phyloP scores from a whole-genome alignment of 2,329 filamentous ascomycete genomes.

The Pleochaeta shiraiana region DNA sequence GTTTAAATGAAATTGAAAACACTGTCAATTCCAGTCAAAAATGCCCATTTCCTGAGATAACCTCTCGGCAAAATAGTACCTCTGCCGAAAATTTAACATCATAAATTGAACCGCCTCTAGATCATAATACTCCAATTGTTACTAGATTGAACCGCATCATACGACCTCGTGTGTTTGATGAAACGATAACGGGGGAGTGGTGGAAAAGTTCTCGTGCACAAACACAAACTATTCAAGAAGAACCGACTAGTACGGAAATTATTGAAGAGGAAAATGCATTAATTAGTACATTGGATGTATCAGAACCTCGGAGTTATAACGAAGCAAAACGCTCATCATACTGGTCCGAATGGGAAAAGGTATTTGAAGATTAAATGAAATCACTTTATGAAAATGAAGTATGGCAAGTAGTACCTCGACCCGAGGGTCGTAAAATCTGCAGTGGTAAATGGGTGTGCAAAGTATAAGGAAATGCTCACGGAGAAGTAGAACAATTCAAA shows the following conservation, averaged over 20 bases:
- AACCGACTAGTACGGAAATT: background rate
- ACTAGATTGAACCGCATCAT: conserved; percentile 21
- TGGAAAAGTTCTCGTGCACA: conserved; percentile 24
- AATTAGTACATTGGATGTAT: background rate
- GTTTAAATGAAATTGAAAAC: background rate
- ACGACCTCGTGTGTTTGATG: conserved; percentile 48
- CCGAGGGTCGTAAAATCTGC: background rate
- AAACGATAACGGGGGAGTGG: conserved; percentile 67
- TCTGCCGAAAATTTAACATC: background rate
- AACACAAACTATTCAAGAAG: background rate
- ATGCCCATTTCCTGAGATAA: background rate
- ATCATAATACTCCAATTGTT: background rate
- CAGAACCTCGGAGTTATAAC: background rate
- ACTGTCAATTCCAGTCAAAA: background rate
- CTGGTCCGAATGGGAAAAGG: conserved; percentile 2
- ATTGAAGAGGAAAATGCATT: background rate
- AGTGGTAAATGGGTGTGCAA: conserved; percentile 3
- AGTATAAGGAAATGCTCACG: background rate
- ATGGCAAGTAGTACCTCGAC: background rate
- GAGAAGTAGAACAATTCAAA: background rate
- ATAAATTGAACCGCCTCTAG: no score
- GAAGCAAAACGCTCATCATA: background rate
- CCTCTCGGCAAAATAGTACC: background rate
- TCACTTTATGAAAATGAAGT: background rate
- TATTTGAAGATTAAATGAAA: background rate